Base-by-base conservation (phyloP, 192 early-diverging fungal species). In the Coemansia sp. region DNA sequence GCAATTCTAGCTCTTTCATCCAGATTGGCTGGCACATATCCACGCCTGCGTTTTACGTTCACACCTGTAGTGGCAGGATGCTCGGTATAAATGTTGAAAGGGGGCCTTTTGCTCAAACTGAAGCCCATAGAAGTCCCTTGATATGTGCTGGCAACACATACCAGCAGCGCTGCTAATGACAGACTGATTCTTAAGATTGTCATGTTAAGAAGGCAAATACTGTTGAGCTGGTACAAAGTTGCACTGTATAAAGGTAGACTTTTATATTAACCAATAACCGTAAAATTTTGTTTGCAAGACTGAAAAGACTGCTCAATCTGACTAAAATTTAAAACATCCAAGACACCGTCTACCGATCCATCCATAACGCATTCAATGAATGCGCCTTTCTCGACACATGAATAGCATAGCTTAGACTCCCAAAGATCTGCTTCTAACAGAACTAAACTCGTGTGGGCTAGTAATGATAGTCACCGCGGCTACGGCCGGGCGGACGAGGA, bases 1-100 rank as follows among this genome's bases (percentile, higher is more conserved):
- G 75, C 69, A 12, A 61, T 56, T 15, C 63, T 49, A 19, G 71
- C 56, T 23, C 40, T 54, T 19, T 23, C 42, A 9, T 54, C 53
- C 41, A 52, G 16, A 48, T 1, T 3, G 10, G 56, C 26, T 16
- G 37, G 1, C 39, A 41, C 16, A 16, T 59, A 9, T 26, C 21
- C 7, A 12, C 38, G 57, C 16, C 15, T 41, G 57, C 6, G 26
- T n/a, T 16, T 58, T 5, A 23, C 7, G 39, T 40, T 37, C 7
- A 8, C 56, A 8, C 19, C 7, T 58, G 10, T 48, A 2, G 32
- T 7, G 6, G 39, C 38, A 58, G 56, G 56, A 4, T 40, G 6
- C 1, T 58, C 38, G 10, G 37, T 58, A 37, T 58, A 58, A 41
- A 58, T 58, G 56, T 58, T 58, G 56, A 58, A 58, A 4, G 11